Conservation (phyloP, 176 grass and related monocot species). For the Oryza longistaminata region DNA sequence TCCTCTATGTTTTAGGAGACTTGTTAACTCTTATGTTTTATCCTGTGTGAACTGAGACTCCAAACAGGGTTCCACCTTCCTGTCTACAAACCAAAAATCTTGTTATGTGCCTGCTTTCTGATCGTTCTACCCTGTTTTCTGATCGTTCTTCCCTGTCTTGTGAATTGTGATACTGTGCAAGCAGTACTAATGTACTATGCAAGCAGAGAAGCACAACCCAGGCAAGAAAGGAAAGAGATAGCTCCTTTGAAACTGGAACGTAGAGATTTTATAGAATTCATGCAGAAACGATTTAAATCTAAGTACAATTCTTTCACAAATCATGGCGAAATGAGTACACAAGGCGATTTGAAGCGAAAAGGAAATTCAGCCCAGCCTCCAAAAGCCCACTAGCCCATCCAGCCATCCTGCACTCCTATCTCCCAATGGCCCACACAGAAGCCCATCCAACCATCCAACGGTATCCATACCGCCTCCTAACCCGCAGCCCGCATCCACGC, state of each 20-base stretch:
- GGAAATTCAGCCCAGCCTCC: neutral
- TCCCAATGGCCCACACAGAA: neutral
- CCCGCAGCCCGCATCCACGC: neutral
- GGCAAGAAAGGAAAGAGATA: no score
- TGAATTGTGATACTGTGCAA: no score
- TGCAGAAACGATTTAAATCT: no score
- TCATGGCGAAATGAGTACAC: no score
- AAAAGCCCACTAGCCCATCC: neutral
- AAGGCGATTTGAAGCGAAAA: no score
- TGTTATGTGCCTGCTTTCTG: neutral
- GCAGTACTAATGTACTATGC: no score
- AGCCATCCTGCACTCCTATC: neutral
- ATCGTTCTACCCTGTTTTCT: neutral
- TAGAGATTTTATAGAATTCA: no score
- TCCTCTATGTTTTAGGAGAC: neutral
- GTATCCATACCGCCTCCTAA: neutral
- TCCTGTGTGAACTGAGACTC: constrained; percentile 4
- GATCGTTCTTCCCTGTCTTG: neutral
- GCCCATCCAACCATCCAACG: neutral
- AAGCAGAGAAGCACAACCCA: no score
- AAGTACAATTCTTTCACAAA: no score
- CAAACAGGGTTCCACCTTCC: neutral
- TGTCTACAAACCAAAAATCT: neutral
- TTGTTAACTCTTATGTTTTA: constrained; percentile 12
- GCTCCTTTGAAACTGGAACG: no score